phyloP scores from a whole-genome alignment of 2,329 filamentous ascomycete genomes.

The Fusarium zealandicum region DNA sequence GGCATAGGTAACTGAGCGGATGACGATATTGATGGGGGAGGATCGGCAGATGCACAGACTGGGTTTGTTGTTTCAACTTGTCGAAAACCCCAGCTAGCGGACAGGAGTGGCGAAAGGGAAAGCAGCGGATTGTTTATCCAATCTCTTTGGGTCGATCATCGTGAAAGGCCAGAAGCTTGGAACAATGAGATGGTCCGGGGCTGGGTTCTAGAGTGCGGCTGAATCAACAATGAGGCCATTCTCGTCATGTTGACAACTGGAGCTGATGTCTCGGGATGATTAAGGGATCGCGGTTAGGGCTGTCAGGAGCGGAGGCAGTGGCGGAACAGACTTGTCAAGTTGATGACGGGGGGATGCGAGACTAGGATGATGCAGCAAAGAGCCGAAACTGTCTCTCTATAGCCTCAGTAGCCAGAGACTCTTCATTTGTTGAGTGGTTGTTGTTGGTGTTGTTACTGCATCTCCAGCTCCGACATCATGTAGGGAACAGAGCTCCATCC shows the following conservation, averaged over 20 bases:
- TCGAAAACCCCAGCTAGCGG: constrained; percentile 33
- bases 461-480: background rate
- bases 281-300: background rate
- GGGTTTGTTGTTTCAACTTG: constrained; percentile 36
- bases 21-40: constrained; percentile 20
- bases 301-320: background rate
- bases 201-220: constrained; percentile 9
- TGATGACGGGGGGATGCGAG: background rate
- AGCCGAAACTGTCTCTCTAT: background rate
- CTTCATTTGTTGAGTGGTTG: background rate
- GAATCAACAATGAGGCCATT: constrained; percentile 13
- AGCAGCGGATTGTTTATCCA: constrained; percentile 25
- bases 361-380: background rate
- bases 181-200: background rate
- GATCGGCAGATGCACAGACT: constrained; percentile 33
- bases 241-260: background rate
- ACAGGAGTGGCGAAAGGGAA: constrained; percentile 22
- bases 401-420: no score
- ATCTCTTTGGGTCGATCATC: background rate
- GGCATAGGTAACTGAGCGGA: constrained; percentile 8
- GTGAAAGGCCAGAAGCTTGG: background rate
- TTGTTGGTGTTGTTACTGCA: background rate
- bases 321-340: constrained; percentile 1
- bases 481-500: constrained; percentile 8
- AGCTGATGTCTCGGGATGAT: background rate